These are phyloP conservation scores for Sporothrix brunneoviolacea DNA, from an alignment of 2,329 filamentous ascomycete genomes.

Conservation along the genomic window DNA sequence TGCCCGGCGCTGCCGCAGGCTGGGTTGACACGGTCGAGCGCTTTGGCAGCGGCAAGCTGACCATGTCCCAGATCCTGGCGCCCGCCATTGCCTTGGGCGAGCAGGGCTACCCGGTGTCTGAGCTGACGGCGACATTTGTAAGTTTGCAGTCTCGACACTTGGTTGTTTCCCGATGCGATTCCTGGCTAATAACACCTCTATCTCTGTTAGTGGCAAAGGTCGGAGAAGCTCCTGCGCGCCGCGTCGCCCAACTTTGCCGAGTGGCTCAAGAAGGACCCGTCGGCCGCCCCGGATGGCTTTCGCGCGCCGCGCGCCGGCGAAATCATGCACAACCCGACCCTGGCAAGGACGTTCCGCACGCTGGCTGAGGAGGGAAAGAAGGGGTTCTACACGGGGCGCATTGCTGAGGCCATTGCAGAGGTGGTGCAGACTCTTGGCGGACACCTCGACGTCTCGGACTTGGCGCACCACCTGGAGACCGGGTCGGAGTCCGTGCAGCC, in stretches of 20 bases:
- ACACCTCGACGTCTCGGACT: conserved; percentile 69
- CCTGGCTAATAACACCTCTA: no score
- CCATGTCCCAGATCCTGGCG: conserved; percentile 66
- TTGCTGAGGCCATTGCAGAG: conserved; percentile 75
- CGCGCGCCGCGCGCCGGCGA: conserved; percentile 75
- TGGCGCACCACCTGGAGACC: conserved; percentile 62
- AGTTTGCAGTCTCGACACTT: no score
- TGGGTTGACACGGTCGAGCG: conserved; percentile 86
- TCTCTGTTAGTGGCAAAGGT: conserved; percentile 71
- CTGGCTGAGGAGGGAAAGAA: conserved; percentile 76
- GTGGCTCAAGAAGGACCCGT: conserved; percentile 73
- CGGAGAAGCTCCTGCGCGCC: conserved; percentile 55
- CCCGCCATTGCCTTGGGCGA: conserved; percentile 84
- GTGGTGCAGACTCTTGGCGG: conserved; percentile 72
- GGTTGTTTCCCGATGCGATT: not conserved
- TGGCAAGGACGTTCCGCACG: conserved; percentile 74
- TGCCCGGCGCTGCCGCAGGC: conserved; percentile 84
- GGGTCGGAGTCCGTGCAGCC: conserved; percentile 75
- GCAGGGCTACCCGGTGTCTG: conserved; percentile 82
- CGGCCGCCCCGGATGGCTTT: conserved; percentile 55
- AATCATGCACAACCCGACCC: conserved; percentile 75
- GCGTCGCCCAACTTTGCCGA: conserved; percentile 84
- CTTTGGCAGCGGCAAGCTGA: conserved; percentile 83
- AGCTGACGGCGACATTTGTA: conserved; percentile 64
- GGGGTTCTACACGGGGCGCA: conserved; percentile 82